These are phyloP conservation scores for Mortierella sp. DNA, from an alignment of 371 early-diverging fungal genomes.

Conservation along the genomic window DNA sequence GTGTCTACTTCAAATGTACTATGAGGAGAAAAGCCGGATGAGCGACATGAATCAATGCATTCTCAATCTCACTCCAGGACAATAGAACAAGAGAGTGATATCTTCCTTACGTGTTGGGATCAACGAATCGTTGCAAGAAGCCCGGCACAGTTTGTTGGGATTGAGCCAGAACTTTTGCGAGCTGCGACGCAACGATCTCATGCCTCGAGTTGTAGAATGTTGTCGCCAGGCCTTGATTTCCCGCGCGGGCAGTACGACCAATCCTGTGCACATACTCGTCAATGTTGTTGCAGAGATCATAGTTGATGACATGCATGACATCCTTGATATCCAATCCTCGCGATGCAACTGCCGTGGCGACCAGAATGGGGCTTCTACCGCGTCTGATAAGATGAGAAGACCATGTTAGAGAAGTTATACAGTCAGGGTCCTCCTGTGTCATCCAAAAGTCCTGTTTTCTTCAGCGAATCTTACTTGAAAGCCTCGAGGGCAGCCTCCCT, in stretches of 20 bases:
- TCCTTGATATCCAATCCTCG: constrained; percentile 92
- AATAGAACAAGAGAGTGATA: too few species aligned
- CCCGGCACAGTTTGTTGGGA: constrained; percentile 86
- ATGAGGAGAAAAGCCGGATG: too few species aligned
- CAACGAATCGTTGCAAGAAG: constrained; percentile 64
- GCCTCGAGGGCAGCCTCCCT: constrained; percentile 82
- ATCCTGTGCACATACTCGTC: constrained; percentile 90
- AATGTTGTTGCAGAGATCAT: constrained; percentile 80
- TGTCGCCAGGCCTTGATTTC: constrained; percentile 74
- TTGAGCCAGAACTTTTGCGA: constrained; percentile 81
- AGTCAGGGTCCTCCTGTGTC: too few species aligned
- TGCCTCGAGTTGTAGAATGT: constrained; percentile 75
- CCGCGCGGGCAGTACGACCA: constrained; percentile 65
- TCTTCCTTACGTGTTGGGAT: constrained; percentile 54
- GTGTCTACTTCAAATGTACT: too few species aligned
- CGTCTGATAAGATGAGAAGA: constrained; percentile 6
- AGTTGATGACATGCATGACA: constrained; percentile 88
- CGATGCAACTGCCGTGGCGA: constrained; percentile 94
- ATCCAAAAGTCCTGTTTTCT: not conserved
- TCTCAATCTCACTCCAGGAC: too few species aligned
- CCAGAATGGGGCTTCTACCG: constrained; percentile 81
- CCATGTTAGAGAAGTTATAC: too few species aligned
- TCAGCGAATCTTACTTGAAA: constrained; percentile 61
- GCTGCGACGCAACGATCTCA: constrained; percentile 62
- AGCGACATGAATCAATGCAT: too few species aligned